Evolutionary conservation across 768 basidiomycete genomes (phyloP).

Genomic region (Calocybe gangraenosa): DNA sequence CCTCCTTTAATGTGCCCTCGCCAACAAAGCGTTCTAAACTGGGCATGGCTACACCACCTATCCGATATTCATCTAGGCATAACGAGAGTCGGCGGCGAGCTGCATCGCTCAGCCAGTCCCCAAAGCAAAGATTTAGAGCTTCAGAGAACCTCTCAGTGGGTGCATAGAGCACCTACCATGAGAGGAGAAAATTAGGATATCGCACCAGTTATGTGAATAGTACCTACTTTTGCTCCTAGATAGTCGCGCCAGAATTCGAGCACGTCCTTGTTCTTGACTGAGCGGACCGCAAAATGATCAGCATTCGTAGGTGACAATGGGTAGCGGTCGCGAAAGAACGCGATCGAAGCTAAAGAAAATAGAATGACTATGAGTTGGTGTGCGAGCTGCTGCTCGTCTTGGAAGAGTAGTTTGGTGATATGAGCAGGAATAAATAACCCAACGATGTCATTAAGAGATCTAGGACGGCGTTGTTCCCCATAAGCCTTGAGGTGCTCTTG

Average conservation of each 20-base stretch:
- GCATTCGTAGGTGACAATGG: background rate
- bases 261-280: constrained; percentile 9
- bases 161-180: constrained; percentile 16
- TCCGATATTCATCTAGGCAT: constrained; percentile 21
- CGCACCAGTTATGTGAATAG: background rate
- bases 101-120: constrained; percentile 14
- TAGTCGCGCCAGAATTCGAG: constrained; percentile 22
- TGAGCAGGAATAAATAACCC: constrained; percentile 11
- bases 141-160: constrained; percentile 18
- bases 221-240: constrained; percentile 21
- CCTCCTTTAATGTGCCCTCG: constrained; percentile 15
- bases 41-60: constrained; percentile 18
- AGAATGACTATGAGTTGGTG: constrained; percentile 15
- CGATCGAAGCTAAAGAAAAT: constrained; percentile 13
- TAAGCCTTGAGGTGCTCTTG: constrained; percentile 11
- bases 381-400: constrained; percentile 14
- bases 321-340: constrained; percentile 10
- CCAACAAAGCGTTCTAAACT: constrained; percentile 21
- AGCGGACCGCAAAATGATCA: background rate
- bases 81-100: constrained; percentile 18
- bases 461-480: constrained; percentile 1
- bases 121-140: constrained; percentile 17
- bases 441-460: constrained; percentile 6
- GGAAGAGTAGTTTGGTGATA: constrained; percentile 10
- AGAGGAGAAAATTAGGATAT: background rate